Conservation (phyloP, 331 rosid species). For the Saraca asoca region DNA sequence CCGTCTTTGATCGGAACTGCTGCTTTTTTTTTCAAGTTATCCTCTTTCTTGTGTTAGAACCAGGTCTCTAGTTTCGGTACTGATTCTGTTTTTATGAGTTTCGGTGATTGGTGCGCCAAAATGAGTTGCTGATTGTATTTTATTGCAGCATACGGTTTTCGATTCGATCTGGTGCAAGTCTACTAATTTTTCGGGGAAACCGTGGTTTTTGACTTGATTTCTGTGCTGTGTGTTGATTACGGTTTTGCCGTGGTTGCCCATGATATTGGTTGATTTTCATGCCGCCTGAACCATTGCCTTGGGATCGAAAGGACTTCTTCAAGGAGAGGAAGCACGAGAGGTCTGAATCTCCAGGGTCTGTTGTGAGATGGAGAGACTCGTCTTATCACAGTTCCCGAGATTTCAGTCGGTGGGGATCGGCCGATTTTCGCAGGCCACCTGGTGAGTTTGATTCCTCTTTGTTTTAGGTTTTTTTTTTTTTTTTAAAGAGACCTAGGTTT, state of each 20-base stretch:
- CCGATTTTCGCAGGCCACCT: constrained; percentile 76
- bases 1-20: constrained; percentile 42
- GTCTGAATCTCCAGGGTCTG: constrained; percentile 76
- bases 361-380: constrained; percentile 89
- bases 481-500: too few relatives aligned
- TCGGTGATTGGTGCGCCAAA: constrained; percentile 34
- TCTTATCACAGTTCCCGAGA: constrained; percentile 76
- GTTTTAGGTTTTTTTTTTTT: background rate
- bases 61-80: background rate
- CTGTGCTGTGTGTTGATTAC: constrained; percentile 32
- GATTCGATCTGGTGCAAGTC: constrained; percentile 45
- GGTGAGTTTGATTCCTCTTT: constrained; percentile 45
- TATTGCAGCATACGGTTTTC: constrained; percentile 33
- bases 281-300: constrained; percentile 99
- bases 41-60: background rate
- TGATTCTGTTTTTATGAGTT: constrained; percentile 5
- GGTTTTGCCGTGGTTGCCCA: constrained; percentile 58
- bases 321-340: constrained; percentile 99
- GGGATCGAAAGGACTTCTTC: constrained; percentile 96
- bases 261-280: constrained; percentile 81
- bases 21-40: constrained; percentile 32
- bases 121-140: background rate
- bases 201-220: constrained; percentile 12
- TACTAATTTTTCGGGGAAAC: constrained; percentile 10
- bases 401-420: constrained; percentile 75